These are phyloP conservation scores for Monosporascus sp. DNA, from an alignment of 2,329 filamentous ascomycete species.

Conservation along the genomic window DNA sequence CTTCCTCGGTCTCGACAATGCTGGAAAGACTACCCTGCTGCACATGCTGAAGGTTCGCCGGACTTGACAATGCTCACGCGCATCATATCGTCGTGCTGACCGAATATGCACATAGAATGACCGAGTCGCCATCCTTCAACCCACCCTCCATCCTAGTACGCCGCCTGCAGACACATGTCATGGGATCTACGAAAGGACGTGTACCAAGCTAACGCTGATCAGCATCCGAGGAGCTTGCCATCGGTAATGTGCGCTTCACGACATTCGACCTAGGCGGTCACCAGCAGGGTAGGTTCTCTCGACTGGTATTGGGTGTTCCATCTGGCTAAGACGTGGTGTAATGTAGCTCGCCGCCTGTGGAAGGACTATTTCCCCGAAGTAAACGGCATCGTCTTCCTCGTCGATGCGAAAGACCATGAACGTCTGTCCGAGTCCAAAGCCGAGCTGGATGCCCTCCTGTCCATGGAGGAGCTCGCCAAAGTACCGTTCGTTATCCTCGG, in stretches of 20 bases:
- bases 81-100: conserved; percentile 7
- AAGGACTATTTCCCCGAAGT: conserved; percentile 97
- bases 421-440: conserved; percentile 91
- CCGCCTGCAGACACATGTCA: conserved; percentile 16
- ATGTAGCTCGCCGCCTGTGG: conserved; percentile 80
- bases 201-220: conserved; percentile 18
- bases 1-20: conserved; percentile 90
- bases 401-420: conserved; percentile 96
- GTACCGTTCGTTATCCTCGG: conserved; percentile 94
- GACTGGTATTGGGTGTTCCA: not conserved
- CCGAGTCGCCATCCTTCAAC: conserved; percentile 84
- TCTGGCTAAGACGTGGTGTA: conserved; percentile 3
- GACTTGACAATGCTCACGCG: conserved; percentile 9
- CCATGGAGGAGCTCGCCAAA: conserved; percentile 95
- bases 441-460: conserved; percentile 89
- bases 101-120: conserved; percentile 60
- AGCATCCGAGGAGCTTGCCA: conserved; percentile 88
- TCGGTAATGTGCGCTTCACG: conserved; percentile 90
- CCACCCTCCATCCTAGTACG: conserved; percentile 86
- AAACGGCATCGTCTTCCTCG: conserved; percentile 93
- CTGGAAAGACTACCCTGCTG: conserved; percentile 87
- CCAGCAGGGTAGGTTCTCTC: conserved; percentile 64
- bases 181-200: conserved; percentile 9
- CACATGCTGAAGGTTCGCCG: conserved; percentile 85
- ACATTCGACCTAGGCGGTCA: conserved; percentile 92